Evolutionary conservation across 2,329 filamentous ascomycete species (phyloP), one percentile per base, ranked within the genome.

Genomic region (Xylariales sp.): DNA sequence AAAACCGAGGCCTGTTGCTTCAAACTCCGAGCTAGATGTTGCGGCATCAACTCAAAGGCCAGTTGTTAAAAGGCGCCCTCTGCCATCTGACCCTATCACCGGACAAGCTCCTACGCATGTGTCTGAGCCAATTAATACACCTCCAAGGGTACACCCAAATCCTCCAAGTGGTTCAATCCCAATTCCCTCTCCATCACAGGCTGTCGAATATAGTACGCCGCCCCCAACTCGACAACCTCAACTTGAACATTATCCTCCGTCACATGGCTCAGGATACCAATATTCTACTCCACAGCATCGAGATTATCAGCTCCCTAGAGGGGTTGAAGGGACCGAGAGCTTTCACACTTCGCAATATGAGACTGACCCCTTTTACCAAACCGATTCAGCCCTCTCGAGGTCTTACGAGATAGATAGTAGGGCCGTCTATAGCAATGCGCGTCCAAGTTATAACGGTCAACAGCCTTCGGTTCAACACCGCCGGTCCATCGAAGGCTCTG

Each of bases 61-160:
- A 32, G 86, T 89, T 53, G 88, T 97, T 53, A 97, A 95, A 83
- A 87, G 95, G 72, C 87, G 95, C 41, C 95, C 95, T 23, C 82
- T 97, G 46, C 94, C 95, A 0, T 90, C 89, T 1, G 93, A 96
- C 77, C 93, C 93, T 14, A 87, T 91, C 68, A 85, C 86, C 60
- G 81, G 86, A 71, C 84, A 87, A 71, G 77, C 83, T 52, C 81
- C 85, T 18, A 71, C 81, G 69, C 66, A 76, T 7, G 75, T 80
- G 52, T 78, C 80, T 23, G 84, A 86, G 49, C 81, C 82, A 55
- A 73, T 80, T 10, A 83, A 84, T 65, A 83, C 83, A 7, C 83
- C 85, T 6, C 80, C 83, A 36, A 82, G 86, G 64, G 76, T 80
- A 10, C 84, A 86, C 52, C 81, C 82, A 7, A 84, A 81, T 76